phyloP scores from a whole-genome alignment of 768 basidiomycete genomes.

The Boletus subcaerulescens region DNA sequence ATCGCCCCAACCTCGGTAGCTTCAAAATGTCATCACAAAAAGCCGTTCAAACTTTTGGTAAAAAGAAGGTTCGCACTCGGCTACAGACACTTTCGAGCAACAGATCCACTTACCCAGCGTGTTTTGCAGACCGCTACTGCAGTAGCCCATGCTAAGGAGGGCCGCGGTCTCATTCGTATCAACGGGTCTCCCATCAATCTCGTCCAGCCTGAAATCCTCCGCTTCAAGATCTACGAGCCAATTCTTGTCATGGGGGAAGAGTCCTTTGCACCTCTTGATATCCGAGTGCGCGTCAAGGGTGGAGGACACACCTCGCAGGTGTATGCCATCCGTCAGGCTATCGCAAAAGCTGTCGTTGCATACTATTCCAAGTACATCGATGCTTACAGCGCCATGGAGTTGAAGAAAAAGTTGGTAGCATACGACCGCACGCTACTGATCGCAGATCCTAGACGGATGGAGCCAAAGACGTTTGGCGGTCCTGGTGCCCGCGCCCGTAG shows the following conservation, averaged over 20 bases:
- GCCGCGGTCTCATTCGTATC: conserved; percentile 93
- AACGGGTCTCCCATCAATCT: conserved; percentile 97
- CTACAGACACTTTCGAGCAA: background rate
- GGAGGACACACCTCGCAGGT: conserved; percentile 99
- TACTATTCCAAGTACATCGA: conserved; percentile 99
- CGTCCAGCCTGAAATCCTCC: conserved; percentile 91
- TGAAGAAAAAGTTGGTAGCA: conserved; percentile 96
- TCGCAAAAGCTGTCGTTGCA: conserved; percentile 95
- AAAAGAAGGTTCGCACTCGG: conserved; percentile 83
- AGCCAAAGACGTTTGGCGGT: conserved; percentile 99
- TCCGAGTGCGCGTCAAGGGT: conserved; percentile 97
- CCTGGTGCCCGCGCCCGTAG: conserved; percentile 96
- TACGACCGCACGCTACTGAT: conserved; percentile 92
- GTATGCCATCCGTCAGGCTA: conserved; percentile 98
- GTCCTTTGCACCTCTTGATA: conserved; percentile 82
- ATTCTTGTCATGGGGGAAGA: conserved; percentile 93
- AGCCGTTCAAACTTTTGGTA: conserved; percentile 99
- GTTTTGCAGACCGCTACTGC: conserved; percentile 86
- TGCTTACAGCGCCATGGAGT: conserved; percentile 92
- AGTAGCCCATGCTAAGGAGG: conserved; percentile 95
- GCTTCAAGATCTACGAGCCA: conserved; percentile 98
- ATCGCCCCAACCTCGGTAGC: conserved; percentile 15
- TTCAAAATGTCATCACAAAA: conserved; percentile 69
- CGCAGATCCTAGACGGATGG: conserved; percentile 94
- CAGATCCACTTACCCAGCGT: conserved; percentile 1